Evolutionary conservation across 768 basidiomycete genomes (phyloP), one percentile per base, ranked within the genome.

Genomic region (Favolaschia claudopus): DNA sequence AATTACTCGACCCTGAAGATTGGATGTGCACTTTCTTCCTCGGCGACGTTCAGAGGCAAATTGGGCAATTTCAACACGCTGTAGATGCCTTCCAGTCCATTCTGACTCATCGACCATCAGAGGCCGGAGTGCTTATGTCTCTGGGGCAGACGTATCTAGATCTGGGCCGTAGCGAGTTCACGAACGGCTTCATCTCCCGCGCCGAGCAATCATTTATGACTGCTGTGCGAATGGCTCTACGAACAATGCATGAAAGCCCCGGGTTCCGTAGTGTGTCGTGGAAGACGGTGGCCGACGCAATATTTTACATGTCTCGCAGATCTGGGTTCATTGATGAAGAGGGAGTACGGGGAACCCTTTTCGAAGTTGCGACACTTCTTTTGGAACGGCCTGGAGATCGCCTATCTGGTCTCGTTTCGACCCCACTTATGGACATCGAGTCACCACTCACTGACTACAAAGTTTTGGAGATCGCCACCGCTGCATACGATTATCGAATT

Each of bases 11-110:
- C 20, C 87, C 92, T 0, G 74, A 83, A 12, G 89, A 94, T 62
- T 99, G 96, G 96, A 78, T 92, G 61, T 91, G 89, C 67, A 74
- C 77, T 4, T 98, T 89, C 76, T 81, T 95, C 70, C 89, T 93
- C 40, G 96, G 88, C 5, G 89, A 95, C 36, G 91, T 95, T 28
- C 88, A 92, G 62, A 83, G 85, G 27, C 89, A 92, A 62, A 85
- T 91, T 56, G 90, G 92, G 2, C 80, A 87, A 43, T 89, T 86
- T 65, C 77, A 83, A 31, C 87, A 91, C n/a, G 91, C 97, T 2
- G 88, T 97, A 62, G 68, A 70, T 22, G 79, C 85, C 2, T 89
- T 93, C 69, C 72, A 83, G 55, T 72, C 72, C 7, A 82, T 96
- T 40, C 74, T 91, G 19, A 69, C 70, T 7, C 62, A 74, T 7